phyloP scores from a whole-genome alignment of 805 yeast species.

The Candida berthetii region DNA sequence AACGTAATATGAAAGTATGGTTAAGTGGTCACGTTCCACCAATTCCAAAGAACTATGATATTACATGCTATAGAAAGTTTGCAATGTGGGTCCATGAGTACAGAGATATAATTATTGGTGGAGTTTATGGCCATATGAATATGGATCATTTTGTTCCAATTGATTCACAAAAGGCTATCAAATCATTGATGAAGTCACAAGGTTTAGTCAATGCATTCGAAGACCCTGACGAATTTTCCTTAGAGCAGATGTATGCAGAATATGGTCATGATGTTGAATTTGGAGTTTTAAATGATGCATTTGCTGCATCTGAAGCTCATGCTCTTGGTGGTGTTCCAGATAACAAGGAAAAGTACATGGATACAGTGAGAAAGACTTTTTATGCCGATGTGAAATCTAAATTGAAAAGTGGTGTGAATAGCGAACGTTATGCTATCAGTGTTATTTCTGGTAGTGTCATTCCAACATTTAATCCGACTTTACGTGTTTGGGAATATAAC shows the following conservation, averaged over 20 bases:
- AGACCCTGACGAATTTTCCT: constrained; percentile 13
- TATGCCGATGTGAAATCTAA: constrained; percentile 32
- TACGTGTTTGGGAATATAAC: constrained; percentile 85
- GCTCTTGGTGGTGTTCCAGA: constrained; percentile 59
- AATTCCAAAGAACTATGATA: constrained; percentile 68
- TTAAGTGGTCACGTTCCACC: constrained; percentile 88
- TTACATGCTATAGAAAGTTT: constrained; percentile 66
- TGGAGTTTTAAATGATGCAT: constrained; percentile 19
- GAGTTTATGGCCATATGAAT: constrained; percentile 86
- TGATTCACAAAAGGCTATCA: constrained; percentile 65
- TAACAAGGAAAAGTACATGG: constrained; percentile 62
- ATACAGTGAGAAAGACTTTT: constrained; percentile 42
- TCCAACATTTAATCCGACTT: constrained; percentile 81
- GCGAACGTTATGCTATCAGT: constrained; percentile 62
- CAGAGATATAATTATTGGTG: constrained; percentile 78
- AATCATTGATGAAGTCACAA: constrained; percentile 19
- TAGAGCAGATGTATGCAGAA: constrained; percentile 17
- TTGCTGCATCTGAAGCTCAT: constrained; percentile 28
- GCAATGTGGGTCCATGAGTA: constrained; percentile 80
- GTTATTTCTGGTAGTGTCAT: constrained; percentile 70
- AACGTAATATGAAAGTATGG: constrained; percentile 80
- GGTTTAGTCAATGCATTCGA: constrained; percentile 20
- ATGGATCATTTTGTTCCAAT: constrained; percentile 79
- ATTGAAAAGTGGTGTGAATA: constrained; percentile 26
- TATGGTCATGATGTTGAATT: constrained; percentile 14